Base-by-base conservation (phyloP, 2,329 filamentous ascomycete genomes). In the Fusarium duplospermum region DNA sequence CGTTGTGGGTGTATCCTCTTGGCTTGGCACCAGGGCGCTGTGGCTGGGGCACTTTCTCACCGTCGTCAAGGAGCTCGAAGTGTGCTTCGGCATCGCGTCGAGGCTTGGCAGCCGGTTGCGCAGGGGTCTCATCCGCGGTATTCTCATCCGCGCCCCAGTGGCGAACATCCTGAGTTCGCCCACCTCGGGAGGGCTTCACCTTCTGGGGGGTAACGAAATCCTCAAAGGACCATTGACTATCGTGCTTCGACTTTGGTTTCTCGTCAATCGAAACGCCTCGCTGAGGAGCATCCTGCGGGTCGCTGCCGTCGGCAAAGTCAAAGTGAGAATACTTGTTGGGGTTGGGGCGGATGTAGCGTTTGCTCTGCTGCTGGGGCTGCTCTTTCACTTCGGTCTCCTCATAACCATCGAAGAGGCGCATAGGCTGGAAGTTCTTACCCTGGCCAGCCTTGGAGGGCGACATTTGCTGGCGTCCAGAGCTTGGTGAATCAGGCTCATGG, bases 191-290 rank as follows among this genome's bases (percentile, higher is more conserved):
- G 6, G 89, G 87, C 57, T 90, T 86, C 29, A 84, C 75, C 87
- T 97, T 98, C 74, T 92, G 89, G 0, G 96, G 96, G 0, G 95
- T 98, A 18, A 86, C 86, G 78, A 97, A 97, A 83, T 98, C 95
- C 70, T 94, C 90, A 82, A 98, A 98, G 58, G 91, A 91, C 95
- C 96, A 98, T 71, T 94, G 92, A 73, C 91, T 91, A 68, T 88
- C 86, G 80, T 94, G 92, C 84, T 93, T 94, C 64, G 87, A 86
- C 79, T 87, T 88, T 70, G 84, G 82, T 27, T 81, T 81, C 62
- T 87, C 82, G 22, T 87, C 81, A 24, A 83, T 79, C 4, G 83
- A 75, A 9, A 83, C 76, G 61, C 81, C 84, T n/a, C 84, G 80
- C 72, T 85, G 79, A 16, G 86, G 84, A 20, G 82, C 82, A 60